Conservation (phyloP, 768 basidiomycete genomes). For the Hebeloma cylindrosporum region DNA sequence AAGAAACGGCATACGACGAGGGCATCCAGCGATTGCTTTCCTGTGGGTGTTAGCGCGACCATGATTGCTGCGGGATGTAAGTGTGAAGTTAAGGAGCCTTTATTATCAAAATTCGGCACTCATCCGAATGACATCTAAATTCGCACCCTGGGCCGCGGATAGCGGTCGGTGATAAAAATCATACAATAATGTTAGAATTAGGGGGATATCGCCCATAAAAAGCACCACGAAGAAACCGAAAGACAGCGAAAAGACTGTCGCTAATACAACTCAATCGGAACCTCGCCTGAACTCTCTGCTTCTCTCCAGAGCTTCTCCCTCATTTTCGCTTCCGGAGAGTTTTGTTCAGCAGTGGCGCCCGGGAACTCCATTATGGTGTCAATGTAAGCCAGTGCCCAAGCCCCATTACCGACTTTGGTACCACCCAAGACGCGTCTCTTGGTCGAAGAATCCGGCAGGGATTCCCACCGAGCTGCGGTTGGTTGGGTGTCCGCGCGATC, state of each 20-base stretch:
- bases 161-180: not conserved
- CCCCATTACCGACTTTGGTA: constrained; percentile 72
- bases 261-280: constrained; percentile 16
- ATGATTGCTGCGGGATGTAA: constrained; percentile 2
- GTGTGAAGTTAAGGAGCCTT: too few relatives aligned
- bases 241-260: not conserved
- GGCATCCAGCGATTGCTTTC: constrained; percentile 12
- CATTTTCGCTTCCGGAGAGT: constrained; percentile 9
- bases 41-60: constrained; percentile 12
- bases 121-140: too few relatives aligned
- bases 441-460: constrained; percentile 43
- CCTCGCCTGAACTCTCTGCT: constrained; percentile 15
- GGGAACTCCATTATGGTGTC: constrained; percentile 44
- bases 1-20: constrained; percentile 3
- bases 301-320: constrained; percentile 17
- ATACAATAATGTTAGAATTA: not conserved
- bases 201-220: not conserved
- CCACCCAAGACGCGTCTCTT: constrained; percentile 60
- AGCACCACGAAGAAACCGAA: not conserved
- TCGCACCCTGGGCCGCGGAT: too few relatives aligned
- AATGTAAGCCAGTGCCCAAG: constrained; percentile 81
- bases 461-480: constrained; percentile 60
- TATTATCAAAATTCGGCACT: too few relatives aligned
- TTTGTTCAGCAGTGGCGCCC: constrained; percentile 5
- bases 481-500: constrained; percentile 82